Evolutionary conservation across 2,329 filamentous ascomycete genomes (phyloP).

Genomic region (Fusarium succisae): DNA sequence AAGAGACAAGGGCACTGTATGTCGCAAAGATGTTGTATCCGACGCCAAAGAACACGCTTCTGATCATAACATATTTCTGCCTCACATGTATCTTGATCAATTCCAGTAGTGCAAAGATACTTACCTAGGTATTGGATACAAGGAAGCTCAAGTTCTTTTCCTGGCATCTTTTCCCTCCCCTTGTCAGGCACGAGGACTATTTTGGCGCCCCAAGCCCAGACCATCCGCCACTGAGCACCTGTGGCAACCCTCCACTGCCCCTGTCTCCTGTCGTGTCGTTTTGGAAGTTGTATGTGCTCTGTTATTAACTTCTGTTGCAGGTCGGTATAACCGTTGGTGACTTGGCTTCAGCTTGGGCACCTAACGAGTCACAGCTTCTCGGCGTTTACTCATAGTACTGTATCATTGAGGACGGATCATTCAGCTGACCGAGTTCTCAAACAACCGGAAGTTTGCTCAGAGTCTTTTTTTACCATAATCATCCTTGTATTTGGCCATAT

Average conservation of each 20-base stretch:
- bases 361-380: conserved; percentile 18
- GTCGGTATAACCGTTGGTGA: conserved; percentile 2
- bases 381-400: not conserved
- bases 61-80: not conserved
- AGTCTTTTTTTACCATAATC: not conserved
- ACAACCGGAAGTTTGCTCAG: conserved; percentile 8
- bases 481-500: conserved; percentile 1
- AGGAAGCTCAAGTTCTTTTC: not conserved
- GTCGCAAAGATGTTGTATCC: not conserved
- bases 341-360: conserved; percentile 28
- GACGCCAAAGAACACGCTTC: not conserved
- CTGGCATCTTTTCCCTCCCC: not conserved
- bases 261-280: conserved; percentile 17
- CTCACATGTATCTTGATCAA: not conserved
- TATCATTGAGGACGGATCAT: conserved; percentile 5
- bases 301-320: not conserved
- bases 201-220: conserved; percentile 11
- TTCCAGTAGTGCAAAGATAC: not conserved
- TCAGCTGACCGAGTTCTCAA: conserved; percentile 26
- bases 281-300: conserved; percentile 12
- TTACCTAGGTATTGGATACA: not conserved
- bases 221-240: conserved; percentile 23
- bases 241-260: conserved; percentile 20
- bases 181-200: conserved; percentile 23
- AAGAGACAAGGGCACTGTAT: not conserved